phyloP scores from a whole-genome alignment of 495 filamentous ascomycete genomes.

The Cercophora sp. region DNA sequence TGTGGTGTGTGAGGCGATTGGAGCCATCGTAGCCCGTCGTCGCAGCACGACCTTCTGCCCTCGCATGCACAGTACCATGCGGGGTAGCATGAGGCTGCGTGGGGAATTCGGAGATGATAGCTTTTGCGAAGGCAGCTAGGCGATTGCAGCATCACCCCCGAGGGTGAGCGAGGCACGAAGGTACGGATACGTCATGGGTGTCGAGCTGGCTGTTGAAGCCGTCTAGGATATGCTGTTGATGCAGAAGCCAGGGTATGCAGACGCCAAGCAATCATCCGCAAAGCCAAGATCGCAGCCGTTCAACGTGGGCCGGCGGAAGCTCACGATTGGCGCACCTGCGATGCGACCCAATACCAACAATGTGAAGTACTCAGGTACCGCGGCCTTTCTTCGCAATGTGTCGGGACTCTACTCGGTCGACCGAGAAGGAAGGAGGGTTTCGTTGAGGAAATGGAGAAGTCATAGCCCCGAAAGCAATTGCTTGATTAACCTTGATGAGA shows the following conservation, averaged over 20 bases:
- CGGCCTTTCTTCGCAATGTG: not conserved
- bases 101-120: not conserved
- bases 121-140: too few relatives aligned
- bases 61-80: too few relatives aligned
- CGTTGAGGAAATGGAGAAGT: too few relatives aligned
- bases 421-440: not conserved
- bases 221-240: too few relatives aligned
- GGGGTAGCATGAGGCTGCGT: too few relatives aligned
- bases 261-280: not conserved
- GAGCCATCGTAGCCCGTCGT: not conserved
- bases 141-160: not conserved
- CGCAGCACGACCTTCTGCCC: too few relatives aligned
- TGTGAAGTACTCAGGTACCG: not conserved
- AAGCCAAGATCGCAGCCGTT: slow-evolving; percentile 2
- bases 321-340: not conserved
- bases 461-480: too few relatives aligned
- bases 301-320: not conserved
- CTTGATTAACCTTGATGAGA: too few relatives aligned
- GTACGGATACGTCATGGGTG: too few relatives aligned
- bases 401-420: not conserved
- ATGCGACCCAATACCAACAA: not conserved
- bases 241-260: too few relatives aligned
- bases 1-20: not conserved
- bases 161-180: too few relatives aligned
- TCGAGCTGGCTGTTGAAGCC: too few relatives aligned